Base-by-base conservation (phyloP, 2,329 filamentous ascomycete species). In the Penicillium sumatraense region DNA sequence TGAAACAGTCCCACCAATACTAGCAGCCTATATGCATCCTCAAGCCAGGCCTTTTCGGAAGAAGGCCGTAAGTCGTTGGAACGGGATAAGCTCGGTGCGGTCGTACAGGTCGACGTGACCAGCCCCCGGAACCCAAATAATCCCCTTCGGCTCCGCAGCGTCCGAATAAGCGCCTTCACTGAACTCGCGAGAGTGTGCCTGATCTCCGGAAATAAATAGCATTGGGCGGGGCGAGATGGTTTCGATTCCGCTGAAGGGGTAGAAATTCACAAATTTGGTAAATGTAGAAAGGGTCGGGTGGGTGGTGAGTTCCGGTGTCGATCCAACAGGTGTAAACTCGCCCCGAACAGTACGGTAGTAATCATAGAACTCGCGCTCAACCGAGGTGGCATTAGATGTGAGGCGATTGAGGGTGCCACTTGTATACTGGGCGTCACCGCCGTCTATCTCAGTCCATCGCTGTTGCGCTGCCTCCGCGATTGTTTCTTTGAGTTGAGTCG, bases 41-140 rank as follows among this genome's bases (percentile, higher is more conserved):
- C n/a, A 51, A 2, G 27, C 27, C 40, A 67, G 56, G 13, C 53
- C 62, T 3, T n/a, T 29, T 47, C 24, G 50, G 35, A 67, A 67
- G 53, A 65, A 73, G 5, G 60, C 42, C 0, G 65, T 64, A 23
- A 74, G 63, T 50, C 58, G 69, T 7, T 50, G 57, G 18, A 73
- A 75, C 5, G 71, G 72, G 20, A 75, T 75, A 14, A 75, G 65
- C 2, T 68, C 69, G 1, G 68, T 62, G 2, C 71, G 71, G 56
- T 75, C 73, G 31, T 75, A 75, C 3, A 76, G 61, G 36, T 75
- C 73, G 2, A 70, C 70, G 44, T 75, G 72, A 2, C 70, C 69
- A 8, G 71, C 68, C 2, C 68, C 62, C 0, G 66, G 44, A 0
- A 76, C 53, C 69, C 68, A 72, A 6, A 69, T 7, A 44, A 75